Percentiles rank a stretch among this genome's conserved stretches.
phyloP scores from a whole-genome alignment of 768 basidiomycete species.

The Tephrocybe sp. region DNA sequence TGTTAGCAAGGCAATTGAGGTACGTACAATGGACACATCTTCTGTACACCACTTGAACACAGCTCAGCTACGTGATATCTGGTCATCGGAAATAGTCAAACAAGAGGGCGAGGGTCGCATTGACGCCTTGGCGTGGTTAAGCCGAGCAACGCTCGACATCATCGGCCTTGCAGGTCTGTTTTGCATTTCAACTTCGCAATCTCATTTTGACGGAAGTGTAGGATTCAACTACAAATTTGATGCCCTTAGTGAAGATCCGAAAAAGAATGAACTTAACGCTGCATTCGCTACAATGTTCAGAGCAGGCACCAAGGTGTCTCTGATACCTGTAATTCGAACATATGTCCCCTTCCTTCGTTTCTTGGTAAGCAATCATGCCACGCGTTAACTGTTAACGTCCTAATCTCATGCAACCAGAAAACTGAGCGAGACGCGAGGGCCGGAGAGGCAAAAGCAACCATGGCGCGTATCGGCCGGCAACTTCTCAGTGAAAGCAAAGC shows the following conservation, averaged over 20 bases:
- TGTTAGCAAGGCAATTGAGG: conserved; percentile 51
- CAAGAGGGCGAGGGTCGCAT: conserved; percentile 30
- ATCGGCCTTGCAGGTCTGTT: conserved; percentile 66
- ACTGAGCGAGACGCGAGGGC: conserved; percentile 17
- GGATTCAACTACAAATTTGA: conserved; percentile 29
- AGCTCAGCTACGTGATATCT: conserved; percentile 47
- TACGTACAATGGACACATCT: conserved; percentile 18
- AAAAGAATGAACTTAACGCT: conserved; percentile 42
- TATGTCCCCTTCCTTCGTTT: conserved; percentile 31
- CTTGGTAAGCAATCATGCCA: conserved; percentile 34
- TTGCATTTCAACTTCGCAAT: conserved; percentile 28
- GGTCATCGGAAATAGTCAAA: conserved; percentile 33
- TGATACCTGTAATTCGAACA: conserved; percentile 24
- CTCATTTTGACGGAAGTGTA: conserved; percentile 1
- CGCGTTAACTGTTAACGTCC: too few species aligned
- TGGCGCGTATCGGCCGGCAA: conserved; percentile 39
- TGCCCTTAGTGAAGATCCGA: conserved; percentile 18
- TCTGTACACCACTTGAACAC: neutral
- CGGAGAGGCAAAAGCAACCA: conserved; percentile 28
- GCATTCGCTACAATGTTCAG: conserved; percentile 47
- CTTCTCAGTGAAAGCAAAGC: conserved; percentile 43
- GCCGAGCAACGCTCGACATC: conserved; percentile 67
- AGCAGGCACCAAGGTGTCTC: conserved; percentile 31
- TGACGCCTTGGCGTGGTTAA: conserved; percentile 64
- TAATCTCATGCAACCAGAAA: too few species aligned